phyloP scores from a whole-genome alignment of 2,329 filamentous ascomycete genomes.

The Microdochium trichocladiopsis region DNA sequence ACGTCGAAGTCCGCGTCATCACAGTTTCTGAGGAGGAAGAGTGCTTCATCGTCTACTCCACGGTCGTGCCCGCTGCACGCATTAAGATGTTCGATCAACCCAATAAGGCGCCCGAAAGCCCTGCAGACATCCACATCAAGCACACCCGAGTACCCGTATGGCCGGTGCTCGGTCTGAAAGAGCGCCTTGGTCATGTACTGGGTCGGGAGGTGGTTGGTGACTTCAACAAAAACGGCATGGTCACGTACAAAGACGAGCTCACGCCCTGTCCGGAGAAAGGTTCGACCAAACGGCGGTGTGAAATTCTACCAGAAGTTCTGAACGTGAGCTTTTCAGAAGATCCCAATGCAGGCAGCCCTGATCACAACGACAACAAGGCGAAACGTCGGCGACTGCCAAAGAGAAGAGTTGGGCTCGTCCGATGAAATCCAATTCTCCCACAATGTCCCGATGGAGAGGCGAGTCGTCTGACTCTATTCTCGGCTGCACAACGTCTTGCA shows the following conservation, averaged over 20 bases:
- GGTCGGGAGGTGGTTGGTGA: constrained; percentile 43
- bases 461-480: neutral
- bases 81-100: constrained; percentile 45
- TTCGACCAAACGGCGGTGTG: constrained; percentile 14
- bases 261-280: constrained; percentile 2
- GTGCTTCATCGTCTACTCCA: too few species aligned
- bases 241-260: constrained; percentile 34
- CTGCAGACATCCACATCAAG: constrained; percentile 34
- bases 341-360: too few species aligned
- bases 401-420: constrained; percentile 18
- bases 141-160: constrained; percentile 43
- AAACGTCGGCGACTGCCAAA: constrained; percentile 17
- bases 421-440: constrained; percentile 5
- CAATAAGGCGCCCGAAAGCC: constrained; percentile 24
- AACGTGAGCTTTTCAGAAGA: too few species aligned
- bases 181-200: too few species aligned
- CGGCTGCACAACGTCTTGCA: too few species aligned
- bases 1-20: too few species aligned
- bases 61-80: too few species aligned
- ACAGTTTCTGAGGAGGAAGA: too few species aligned
- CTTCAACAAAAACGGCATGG: constrained; percentile 30
- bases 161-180: constrained; percentile 47
- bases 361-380: constrained; percentile 3
- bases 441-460: neutral
- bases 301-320: constrained; percentile 18